These are phyloP conservation scores for Ogataea glucozyma DNA, from an alignment of 805 yeast species.

Conservation along the genomic window DNA sequence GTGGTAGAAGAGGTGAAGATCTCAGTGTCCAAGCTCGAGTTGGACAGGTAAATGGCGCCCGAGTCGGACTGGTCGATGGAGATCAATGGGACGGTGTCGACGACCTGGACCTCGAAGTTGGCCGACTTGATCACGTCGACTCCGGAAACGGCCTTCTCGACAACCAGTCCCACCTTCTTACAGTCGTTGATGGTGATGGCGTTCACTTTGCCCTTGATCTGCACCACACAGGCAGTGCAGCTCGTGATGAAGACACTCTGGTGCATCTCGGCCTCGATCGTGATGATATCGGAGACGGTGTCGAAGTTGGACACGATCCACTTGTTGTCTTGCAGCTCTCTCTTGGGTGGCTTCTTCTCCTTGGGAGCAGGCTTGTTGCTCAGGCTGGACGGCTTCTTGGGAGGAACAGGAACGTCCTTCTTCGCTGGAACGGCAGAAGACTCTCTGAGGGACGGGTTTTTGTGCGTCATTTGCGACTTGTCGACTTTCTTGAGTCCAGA, in stretches of 20 bases:
- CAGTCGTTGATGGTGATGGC: slow-evolving; percentile 81
- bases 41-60: slow-evolving; percentile 76
- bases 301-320: slow-evolving; percentile 87
- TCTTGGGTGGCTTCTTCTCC: slow-evolving; percentile 47
- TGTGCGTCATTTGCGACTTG: slow-evolving; percentile 90
- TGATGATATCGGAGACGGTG: slow-evolving; percentile 58
- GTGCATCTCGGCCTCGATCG: slow-evolving; percentile 75
- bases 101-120: slow-evolving; percentile 81
- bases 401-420: slow-evolving; percentile 66
- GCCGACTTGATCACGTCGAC: slow-evolving; percentile 81
- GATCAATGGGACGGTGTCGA: slow-evolving; percentile 80
- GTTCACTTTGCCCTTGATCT: slow-evolving; percentile 87
- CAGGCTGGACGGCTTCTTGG: slow-evolving; percentile 76
- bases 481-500: slow-evolving; percentile 89
- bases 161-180: slow-evolving; percentile 68
- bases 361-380: slow-evolving; percentile 30
- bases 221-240: slow-evolving; percentile 71
- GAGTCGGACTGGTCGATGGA: slow-evolving; percentile 87
- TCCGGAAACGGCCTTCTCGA: slow-evolving; percentile 85
- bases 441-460: slow-evolving; percentile 78
- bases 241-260: slow-evolving; percentile 90
- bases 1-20: slow-evolving; percentile 84
- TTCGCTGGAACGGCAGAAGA: slow-evolving; percentile 51
- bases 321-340: slow-evolving; percentile 79
- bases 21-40: slow-evolving; percentile 71